Percentiles rank a stretch among this genome's conserved stretches.
Evolutionary conservation across 2,329 filamentous ascomycete genomes (phyloP).

Genomic region (Fusarium heterosporum): DNA sequence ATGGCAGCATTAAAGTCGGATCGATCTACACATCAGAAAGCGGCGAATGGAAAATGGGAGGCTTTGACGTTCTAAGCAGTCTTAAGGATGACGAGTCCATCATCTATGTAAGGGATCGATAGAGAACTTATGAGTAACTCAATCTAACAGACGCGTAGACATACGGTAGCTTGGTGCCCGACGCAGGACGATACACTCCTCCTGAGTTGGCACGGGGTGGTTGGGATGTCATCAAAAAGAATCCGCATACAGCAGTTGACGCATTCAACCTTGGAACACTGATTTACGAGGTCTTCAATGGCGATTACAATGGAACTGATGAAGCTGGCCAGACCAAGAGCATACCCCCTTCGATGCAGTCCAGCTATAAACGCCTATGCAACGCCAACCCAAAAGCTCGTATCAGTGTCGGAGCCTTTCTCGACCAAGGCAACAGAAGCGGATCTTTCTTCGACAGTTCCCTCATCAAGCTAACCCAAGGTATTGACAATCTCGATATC

Average conservation of each 20-base stretch:
- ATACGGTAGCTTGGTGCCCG: constrained; percentile 88
- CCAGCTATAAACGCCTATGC: constrained; percentile 88
- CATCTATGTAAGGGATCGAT: constrained; percentile 73
- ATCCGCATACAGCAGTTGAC: constrained; percentile 84
- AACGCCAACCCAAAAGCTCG: constrained; percentile 91
- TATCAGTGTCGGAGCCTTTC: constrained; percentile 84
- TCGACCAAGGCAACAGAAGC: constrained; percentile 85
- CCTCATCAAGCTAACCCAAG: constrained; percentile 90
- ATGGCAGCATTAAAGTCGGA: constrained; percentile 85
- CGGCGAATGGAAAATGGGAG: constrained; percentile 96
- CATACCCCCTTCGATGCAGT: constrained; percentile 88
- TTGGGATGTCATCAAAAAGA: constrained; percentile 91
- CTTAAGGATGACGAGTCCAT: constrained; percentile 96
- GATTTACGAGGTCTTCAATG: constrained; percentile 93
- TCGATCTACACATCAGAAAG: constrained; percentile 95
- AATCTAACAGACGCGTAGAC: constrained; percentile 63
- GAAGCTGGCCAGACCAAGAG: constrained; percentile 88
- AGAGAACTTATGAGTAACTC: background rate
- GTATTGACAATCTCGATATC: constrained; percentile 90
- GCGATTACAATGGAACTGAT: constrained; percentile 78
- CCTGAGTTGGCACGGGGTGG: constrained; percentile 87
- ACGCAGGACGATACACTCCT: constrained; percentile 84
- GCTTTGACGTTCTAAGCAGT: constrained; percentile 92
- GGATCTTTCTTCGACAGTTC: constrained; percentile 94
- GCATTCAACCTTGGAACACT: constrained; percentile 87